Evolutionary conservation across 169 alveolate genomes (phyloP), one percentile per base, ranked within the genome.

Genomic region (Pseudocohnilembus persalinus): DNA sequence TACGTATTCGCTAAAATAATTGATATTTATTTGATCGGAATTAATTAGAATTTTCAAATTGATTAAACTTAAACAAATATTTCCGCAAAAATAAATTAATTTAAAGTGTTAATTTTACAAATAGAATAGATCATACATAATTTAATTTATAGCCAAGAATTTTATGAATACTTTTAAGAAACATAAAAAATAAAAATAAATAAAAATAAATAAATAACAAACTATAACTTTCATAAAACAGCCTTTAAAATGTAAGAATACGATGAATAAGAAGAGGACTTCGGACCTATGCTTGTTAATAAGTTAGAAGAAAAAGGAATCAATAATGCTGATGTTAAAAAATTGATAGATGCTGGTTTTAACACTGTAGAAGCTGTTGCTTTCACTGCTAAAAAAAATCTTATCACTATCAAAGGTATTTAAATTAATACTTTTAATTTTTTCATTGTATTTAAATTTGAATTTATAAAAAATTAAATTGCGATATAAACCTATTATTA

Each of bases 341-440:
- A 97, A 89, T 95, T 98, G 25, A 96, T 95, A 79, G 99, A 96
- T 64, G 98, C 98, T 72, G 99, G 99, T 26, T 93, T 94, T 83
- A 92, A 95, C 75, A 97, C 99, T 68, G 96, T 98, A 32, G 99
- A 98, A 87, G 94, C 98, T 72, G 96, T 98, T n/a, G 97, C 99
- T 28, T 96, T 94, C 77, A 98, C 99, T 26, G 98, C 99, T 4
- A 96, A 94, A 89, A 97, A 98, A 86, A 88, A 92, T 81, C 88
- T 98, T 81, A 90, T 97, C 63, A 87, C 90, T 24, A 95, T 99
- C 20, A 98, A 99, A 93, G 99, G 99, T 0, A 94, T 20, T 11
- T 49, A 49, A 4, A 49, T 49, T 49, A 49, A 49, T 11, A 49
- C 20, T 49, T 49, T 20, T 11, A 11, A 49, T 11, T 49, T 49